A percentile compares a stretch with the other conserved stretches of the same genome.
Conservation (phyloP, 2,329 filamentous ascomycete species). For the Penicillium sclerotigenum region DNA sequence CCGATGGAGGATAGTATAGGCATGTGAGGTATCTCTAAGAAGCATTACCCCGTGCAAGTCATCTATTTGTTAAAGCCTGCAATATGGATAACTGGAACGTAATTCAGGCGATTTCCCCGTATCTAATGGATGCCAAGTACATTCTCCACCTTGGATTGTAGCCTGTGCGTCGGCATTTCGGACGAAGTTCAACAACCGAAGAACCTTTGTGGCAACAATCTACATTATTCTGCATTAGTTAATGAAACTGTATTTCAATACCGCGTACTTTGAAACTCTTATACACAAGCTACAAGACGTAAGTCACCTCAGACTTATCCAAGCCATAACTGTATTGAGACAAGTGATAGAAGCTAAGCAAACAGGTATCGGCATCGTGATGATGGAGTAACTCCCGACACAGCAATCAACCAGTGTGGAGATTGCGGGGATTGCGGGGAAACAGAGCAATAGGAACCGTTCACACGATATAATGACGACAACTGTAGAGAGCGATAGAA, state of each 20-base stretch:
- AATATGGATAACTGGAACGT: background rate
- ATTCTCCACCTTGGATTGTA: background rate
- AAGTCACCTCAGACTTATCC: background rate
- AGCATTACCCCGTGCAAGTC: background rate
- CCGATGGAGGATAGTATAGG: background rate
- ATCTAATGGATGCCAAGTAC: background rate
- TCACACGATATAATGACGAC: no score
- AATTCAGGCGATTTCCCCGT: background rate
- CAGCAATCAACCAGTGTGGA: no score
- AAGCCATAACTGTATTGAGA: background rate
- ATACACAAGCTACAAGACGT: background rate
- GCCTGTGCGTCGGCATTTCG: background rate
- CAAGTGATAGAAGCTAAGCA: no score
- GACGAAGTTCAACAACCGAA: background rate
- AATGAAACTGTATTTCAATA: background rate
- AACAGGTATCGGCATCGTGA: no score
- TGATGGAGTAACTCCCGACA: no score
- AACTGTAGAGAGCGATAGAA: no score
- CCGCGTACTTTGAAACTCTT: no score
- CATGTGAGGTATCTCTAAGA: background rate
- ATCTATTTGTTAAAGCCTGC: background rate
- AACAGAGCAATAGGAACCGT: no score
- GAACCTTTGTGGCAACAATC: background rate
- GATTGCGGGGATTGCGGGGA: no score
- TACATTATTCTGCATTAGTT: background rate